phyloP scores from a whole-genome alignment of 208 protist genomes.

The Porcisia hertigi region DNA sequence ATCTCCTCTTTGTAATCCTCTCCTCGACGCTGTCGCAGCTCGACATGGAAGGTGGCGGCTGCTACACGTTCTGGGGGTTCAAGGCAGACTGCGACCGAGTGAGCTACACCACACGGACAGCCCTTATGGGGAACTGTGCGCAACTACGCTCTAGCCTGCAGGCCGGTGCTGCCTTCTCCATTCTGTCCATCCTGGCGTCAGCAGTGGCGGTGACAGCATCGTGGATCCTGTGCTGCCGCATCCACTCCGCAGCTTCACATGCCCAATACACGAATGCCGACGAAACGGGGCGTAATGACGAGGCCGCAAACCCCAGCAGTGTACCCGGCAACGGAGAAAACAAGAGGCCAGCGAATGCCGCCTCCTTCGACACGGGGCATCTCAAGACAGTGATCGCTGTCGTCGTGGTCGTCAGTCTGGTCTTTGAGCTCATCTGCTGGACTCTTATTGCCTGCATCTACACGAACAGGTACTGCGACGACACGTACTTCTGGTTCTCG shows the following conservation, averaged over 20 bases:
- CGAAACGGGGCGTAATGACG: background rate
- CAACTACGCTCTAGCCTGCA: slow-evolving; percentile 34
- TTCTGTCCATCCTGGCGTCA: slow-evolving; percentile 63
- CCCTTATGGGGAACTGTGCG: slow-evolving; percentile 37
- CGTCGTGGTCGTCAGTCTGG: slow-evolving; percentile 23
- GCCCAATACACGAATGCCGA: slow-evolving; percentile 29
- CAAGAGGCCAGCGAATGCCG: slow-evolving; percentile 10
- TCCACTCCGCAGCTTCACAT: slow-evolving; percentile 25
- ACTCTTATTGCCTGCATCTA: slow-evolving; percentile 46
- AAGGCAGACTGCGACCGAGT: slow-evolving; percentile 64
- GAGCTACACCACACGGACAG: slow-evolving; percentile 63
- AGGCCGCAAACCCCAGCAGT: background rate
- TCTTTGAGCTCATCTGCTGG: slow-evolving; percentile 72
- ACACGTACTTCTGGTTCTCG: slow-evolving; percentile 16
- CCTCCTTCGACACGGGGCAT: slow-evolving; percentile 27
- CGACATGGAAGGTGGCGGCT: slow-evolving; percentile 58
- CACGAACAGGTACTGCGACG: slow-evolving; percentile 39
- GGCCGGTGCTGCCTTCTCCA: slow-evolving; percentile 71
- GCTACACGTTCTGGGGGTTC: slow-evolving; percentile 86
- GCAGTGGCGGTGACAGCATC: slow-evolving; percentile 17
- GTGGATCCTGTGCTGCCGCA: slow-evolving; percentile 49
- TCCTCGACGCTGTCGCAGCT: slow-evolving; percentile 69
- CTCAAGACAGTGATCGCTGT: slow-evolving; percentile 53
- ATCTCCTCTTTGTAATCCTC: slow-evolving; percentile 70
- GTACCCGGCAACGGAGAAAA: background rate